Evolutionary conservation across 208 protist species (phyloP), one percentile per base, ranked within the genome.

Genomic region (Tetramitus jugosus): DNA sequence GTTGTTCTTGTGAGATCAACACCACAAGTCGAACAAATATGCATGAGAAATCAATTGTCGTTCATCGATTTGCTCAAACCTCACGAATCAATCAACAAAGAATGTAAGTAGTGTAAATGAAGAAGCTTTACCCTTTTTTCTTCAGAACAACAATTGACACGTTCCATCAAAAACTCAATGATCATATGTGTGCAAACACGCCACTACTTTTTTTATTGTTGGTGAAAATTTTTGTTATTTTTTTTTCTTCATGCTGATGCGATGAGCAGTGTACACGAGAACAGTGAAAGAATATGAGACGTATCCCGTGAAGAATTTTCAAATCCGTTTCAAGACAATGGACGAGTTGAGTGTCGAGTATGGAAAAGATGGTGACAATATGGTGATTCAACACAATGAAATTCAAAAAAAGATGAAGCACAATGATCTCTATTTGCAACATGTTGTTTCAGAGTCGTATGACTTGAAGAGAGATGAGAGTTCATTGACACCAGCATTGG

Each of bases 41-140:
- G 65, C 49, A 7, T 35, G 20, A 71, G 49, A n/a, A 71, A 71
- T 31, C 10, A 37, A 17, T 49, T 71, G 14, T 29, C 43, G 3
- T 71, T 71, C 49, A 71, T 71, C 49, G 65, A 71, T 49, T 49
- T 71, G 7, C 31, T 71, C 20, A 0, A 40, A n/a, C 65, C 65
- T 35, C 49, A 71, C 20, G 49, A 56, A 20, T 10, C 49, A 56
- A 10, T 56, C 20, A 20, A 20, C 14, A 26, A 10, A 10, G 49
- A 56, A 56, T 26, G 49, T 56, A 56, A 10, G 49, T 56, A 56
- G 20, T 26, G 20, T 26, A 56, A 26, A 56, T 56, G n/a, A n/a
- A n/a, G n/a, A n/a, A n/a, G n/a, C n/a, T n/a, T n/a, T n/a, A n/a
- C n/a, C n/a, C n/a, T n/a, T n/a, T n/a, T n/a, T n/a, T n/a, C n/a